Evolutionary conservation across 2,329 filamentous ascomycete genomes (phyloP), one percentile per base, ranked within the genome.

Genomic region (Stagonosporopsis chrysanthemi): DNA sequence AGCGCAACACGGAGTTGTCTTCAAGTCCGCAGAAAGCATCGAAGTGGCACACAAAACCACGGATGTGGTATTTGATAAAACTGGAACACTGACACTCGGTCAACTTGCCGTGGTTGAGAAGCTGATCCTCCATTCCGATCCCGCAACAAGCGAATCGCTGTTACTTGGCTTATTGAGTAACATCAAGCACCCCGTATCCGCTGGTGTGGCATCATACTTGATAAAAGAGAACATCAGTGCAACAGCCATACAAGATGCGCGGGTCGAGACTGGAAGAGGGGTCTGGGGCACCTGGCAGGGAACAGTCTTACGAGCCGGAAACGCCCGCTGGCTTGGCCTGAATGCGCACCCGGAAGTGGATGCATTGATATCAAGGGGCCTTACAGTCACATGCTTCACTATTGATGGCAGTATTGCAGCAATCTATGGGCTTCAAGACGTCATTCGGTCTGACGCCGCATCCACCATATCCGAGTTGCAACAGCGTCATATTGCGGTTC

Each of bases 31-130:
- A 0, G 78, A 84, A 29, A 80, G 80, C 1, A 85, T 90, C 22
- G 90, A 92, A 69, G 72, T 83, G 1, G 87, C 85, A 0, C 78
- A 83, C 58, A 88, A 85, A 61, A 78, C 84, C 0, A 80, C 84
- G 0, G 84, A 92, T 64, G 85, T 92, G 2, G 83, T 94, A 0
- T 89, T 94, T 64, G 90, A 94, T 78, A 94, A 93, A 74, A 94
- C 90, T 0, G 90, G 90, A 0, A 94, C 90, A 0, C 70, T 93
- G 17, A 93, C 90, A 0, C 68, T 79, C 35, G 88, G 87, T 0
- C 80, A 83, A 35, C 72, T 84, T 1, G 54, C 62, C 0, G 78
- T 82, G 3, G 66, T 72, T 5, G 55, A 54, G 4, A 66, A 75
- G 58, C 58, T 66, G 26, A 69, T 70, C 48, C 39, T 72, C n/a